Percentiles rank a stretch among this genome's conserved stretches.
Conservation (phyloP, 2,329 filamentous ascomycete species). For the Exophiala viscosa region DNA sequence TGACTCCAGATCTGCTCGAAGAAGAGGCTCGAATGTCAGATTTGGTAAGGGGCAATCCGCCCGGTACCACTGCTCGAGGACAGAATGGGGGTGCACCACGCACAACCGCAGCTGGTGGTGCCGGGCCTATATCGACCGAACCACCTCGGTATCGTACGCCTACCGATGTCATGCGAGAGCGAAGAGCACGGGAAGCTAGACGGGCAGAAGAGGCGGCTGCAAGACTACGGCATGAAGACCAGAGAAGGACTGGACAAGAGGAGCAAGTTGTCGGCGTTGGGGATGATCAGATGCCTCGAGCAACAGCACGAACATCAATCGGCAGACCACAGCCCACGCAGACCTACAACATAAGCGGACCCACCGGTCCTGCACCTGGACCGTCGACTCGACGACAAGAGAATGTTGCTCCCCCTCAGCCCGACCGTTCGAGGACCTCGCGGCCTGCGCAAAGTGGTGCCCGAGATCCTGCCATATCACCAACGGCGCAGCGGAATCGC, state of each 20-base stretch:
- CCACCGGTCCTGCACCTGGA: conserved; percentile 6
- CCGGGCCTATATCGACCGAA: conserved; percentile 50
- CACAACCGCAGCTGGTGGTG: conserved; percentile 36
- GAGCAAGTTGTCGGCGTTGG: conserved; percentile 58
- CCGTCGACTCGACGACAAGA: conserved; percentile 20
- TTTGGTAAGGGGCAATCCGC: conserved; percentile 59
- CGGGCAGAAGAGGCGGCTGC: conserved; percentile 64
- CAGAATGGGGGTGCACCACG: conserved; percentile 55
- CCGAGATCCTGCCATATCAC: conserved; percentile 18
- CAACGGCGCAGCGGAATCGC: conserved; percentile 24
- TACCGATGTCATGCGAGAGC: conserved; percentile 85
- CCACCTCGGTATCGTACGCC: conserved; percentile 71
- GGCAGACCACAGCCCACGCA: conserved; percentile 16
- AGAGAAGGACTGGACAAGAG: conserved; percentile 48
- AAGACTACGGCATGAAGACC: conserved; percentile 47
- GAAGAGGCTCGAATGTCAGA: conserved; percentile 92
- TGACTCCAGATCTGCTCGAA: conserved; percentile 80
- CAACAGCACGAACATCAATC: conserved; percentile 17
- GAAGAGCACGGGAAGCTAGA: conserved; percentile 70
- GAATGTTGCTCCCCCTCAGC: conserved; percentile 27
- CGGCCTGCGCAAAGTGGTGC: conserved; percentile 22
- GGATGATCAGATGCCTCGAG: conserved; percentile 41
- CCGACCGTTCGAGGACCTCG: conserved; percentile 12
- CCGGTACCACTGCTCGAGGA: conserved; percentile 40
- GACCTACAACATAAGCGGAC: conserved; percentile 17